Evolutionary conservation across 1,284 basidiomycete genomes (phyloP).

Genomic region (Trichosporon faecale): DNA sequence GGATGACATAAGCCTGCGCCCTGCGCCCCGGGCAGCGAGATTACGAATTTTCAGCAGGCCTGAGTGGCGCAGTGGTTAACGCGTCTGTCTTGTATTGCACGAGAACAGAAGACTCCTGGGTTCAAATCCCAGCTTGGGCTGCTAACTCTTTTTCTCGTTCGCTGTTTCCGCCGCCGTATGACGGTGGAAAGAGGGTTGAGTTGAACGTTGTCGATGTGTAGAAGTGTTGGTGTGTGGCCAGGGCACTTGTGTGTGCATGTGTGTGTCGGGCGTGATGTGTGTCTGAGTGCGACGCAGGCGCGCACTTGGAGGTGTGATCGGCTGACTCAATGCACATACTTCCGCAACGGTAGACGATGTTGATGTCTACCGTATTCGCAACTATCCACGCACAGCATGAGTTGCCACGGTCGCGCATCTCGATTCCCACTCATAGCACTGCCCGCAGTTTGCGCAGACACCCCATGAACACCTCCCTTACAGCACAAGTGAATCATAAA

Average conservation of each 20-base stretch:
- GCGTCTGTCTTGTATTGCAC: background rate
- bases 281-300: too few relatives aligned
- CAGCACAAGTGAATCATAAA: background rate
- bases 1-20: background rate
- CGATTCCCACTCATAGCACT: background rate
- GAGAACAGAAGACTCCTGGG: constrained; percentile 3
- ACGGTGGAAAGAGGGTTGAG: too few relatives aligned
- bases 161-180: background rate
- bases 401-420: too few relatives aligned
- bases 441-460: background rate
- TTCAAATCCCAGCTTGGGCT: constrained; percentile 5
- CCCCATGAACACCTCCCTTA: background rate
- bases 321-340: too few relatives aligned
- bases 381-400: too few relatives aligned
- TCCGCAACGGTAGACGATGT: too few relatives aligned
- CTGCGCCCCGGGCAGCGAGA: background rate
- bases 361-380: too few relatives aligned
- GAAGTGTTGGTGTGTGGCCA: too few relatives aligned
- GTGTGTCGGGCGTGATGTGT: too few relatives aligned
- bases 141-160: background rate
- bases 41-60: background rate
- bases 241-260: too few relatives aligned
- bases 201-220: too few relatives aligned
- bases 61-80: constrained; percentile 5
- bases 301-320: too few relatives aligned